A percentile compares a stretch with the other conserved stretches of the same genome.
phyloP scores from a whole-genome alignment of 2,329 filamentous ascomycete species.

The Hymenoscyphus occultus region DNA sequence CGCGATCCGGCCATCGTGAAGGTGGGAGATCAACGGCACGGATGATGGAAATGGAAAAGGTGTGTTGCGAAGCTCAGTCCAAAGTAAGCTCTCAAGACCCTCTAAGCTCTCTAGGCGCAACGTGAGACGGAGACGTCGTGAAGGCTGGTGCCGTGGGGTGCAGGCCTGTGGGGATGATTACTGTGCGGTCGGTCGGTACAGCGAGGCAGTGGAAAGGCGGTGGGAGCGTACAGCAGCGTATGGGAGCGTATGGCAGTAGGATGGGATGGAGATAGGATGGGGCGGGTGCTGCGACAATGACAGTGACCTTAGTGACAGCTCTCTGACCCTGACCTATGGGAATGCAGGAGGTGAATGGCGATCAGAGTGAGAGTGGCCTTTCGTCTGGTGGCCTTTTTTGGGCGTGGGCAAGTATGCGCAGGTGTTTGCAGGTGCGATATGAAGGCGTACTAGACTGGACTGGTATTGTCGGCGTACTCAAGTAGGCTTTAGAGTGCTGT shows the following conservation, averaged over 20 bases:
- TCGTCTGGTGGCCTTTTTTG: neutral
- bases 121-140: slow-evolving; percentile 9
- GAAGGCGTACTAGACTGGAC: too few relatives aligned
- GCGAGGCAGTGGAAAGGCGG: neutral
- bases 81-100: slow-evolving; percentile 6
- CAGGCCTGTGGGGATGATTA: slow-evolving; percentile 10
- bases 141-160: slow-evolving; percentile 14
- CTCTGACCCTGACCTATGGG: neutral
- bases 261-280: neutral
- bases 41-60: slow-evolving; percentile 6
- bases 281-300: neutral
- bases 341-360: neutral
- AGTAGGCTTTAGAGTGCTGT: too few relatives aligned
- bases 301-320: neutral
- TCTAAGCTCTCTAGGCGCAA: slow-evolving; percentile 7
- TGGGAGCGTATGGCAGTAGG: neutral
- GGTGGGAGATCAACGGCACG: slow-evolving; percentile 21
- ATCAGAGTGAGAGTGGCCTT: neutral
- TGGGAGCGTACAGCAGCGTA: neutral
- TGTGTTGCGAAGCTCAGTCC: neutral
- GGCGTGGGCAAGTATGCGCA: neutral
- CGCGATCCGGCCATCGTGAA: slow-evolving; percentile 84
- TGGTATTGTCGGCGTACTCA: too few relatives aligned
- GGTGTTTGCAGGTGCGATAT: neutral
- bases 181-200: neutral